phyloP scores from a whole-genome alignment of 306 rosid genomes.

The barrel medic (Medicago truncatula) region MtrunA17r5.0-ANR NC_053042.1:13765001-13765500 shows the following conservation, averaged over 20 bases:
- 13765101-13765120: no score
- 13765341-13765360: background rate
- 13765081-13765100: no score
- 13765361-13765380: background rate
- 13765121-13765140: no score
- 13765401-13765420: background rate
- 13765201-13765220: background rate
- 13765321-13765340: background rate
- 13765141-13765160: no score
- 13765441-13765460: background rate
- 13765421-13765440: background rate
- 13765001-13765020: no score
- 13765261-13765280: background rate
- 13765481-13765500: no score
- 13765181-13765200: no score
- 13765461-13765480: background rate
- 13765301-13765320: background rate
- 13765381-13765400: constrained; percentile 4
- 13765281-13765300: background rate
- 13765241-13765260: background rate
- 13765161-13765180: no score
- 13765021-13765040: no score
- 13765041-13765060: no score
- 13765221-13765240: background rate
- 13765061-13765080: background rate